A percentile compares a stretch with the other conserved stretches of the same genome.
phyloP scores from a whole-genome alignment of 208 protist genomes.

The Acanthamoeba divionensis region DNA sequence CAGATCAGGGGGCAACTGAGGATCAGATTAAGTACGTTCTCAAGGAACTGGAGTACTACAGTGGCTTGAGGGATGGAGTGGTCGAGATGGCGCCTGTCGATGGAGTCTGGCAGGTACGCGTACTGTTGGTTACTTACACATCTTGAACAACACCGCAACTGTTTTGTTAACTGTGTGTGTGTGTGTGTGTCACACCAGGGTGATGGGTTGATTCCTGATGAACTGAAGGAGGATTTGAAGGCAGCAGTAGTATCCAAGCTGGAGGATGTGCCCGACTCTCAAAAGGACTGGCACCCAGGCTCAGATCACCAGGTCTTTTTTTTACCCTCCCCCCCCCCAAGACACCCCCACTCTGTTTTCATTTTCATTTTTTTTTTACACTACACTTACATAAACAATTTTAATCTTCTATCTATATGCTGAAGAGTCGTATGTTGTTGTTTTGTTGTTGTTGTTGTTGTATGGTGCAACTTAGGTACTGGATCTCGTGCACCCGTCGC shows the following conservation, averaged over 20 bases:
- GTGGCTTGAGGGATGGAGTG: neutral
- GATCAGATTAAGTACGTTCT: neutral
- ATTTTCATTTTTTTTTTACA: neutral
- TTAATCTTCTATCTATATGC: too few relatives aligned
- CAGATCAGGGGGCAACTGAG: neutral
- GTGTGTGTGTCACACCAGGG: too few relatives aligned
- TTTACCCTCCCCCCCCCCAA: neutral
- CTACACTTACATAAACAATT: neutral
- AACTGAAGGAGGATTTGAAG: neutral
- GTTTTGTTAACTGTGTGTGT: too few relatives aligned
- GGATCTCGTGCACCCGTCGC: slow-evolving; percentile 72
- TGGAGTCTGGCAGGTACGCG: neutral
- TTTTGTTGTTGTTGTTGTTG: neutral
- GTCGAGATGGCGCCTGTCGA: neutral
- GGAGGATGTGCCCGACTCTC: neutral
- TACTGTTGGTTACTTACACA: too few relatives aligned
- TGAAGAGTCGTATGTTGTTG: too few relatives aligned
- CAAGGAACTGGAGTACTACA: neutral
- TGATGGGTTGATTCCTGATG: slow-evolving; percentile 5
- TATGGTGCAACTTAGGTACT: slow-evolving; percentile 48
- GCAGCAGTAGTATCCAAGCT: neutral
- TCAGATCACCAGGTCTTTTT: neutral
- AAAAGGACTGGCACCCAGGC: slow-evolving; percentile 55
- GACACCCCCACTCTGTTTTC: neutral
- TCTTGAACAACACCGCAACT: too few relatives aligned